Evolutionary conservation across 345 rosid genomes (phyloP).

Genomic region (Eucalyptus curtisii): DNA sequence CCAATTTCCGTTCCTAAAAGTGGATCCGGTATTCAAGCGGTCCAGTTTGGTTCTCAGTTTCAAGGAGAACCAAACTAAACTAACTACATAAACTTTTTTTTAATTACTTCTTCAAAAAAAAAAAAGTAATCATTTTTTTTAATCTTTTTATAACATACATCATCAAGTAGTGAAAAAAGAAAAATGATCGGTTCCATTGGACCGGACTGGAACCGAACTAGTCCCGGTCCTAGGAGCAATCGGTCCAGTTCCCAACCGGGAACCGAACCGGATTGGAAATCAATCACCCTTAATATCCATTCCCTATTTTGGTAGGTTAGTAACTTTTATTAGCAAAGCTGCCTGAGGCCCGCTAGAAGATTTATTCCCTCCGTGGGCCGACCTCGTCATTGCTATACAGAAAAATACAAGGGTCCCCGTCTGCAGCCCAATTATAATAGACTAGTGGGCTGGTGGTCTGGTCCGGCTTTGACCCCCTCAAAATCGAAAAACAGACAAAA

Average conservation of each 20-base stretch:
- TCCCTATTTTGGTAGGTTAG: not conserved
- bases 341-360: not conserved
- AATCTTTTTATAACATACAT: no score
- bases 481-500: not conserved
- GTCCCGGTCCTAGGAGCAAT: accelerated
- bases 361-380: not conserved
- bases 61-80: accelerated
- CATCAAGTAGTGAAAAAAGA: accelerated
- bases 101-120: no score
- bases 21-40: accelerated
- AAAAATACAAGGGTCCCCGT: not conserved
- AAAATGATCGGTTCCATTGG: no score
- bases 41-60: accelerated
- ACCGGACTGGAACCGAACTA: accelerated
- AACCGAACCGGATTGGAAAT: accelerated
- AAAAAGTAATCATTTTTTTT: no score
- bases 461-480: not conserved
- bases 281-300: not conserved
- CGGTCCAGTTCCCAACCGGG: accelerated
- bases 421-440: not conserved
- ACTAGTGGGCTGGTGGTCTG: not conserved
- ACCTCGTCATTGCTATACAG: not conserved
- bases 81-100: no score
- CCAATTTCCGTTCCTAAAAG: accelerated
- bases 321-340: not conserved